phyloP scores from a whole-genome alignment of 495 filamentous ascomycete species.

The Penicillium herquei region DNA sequence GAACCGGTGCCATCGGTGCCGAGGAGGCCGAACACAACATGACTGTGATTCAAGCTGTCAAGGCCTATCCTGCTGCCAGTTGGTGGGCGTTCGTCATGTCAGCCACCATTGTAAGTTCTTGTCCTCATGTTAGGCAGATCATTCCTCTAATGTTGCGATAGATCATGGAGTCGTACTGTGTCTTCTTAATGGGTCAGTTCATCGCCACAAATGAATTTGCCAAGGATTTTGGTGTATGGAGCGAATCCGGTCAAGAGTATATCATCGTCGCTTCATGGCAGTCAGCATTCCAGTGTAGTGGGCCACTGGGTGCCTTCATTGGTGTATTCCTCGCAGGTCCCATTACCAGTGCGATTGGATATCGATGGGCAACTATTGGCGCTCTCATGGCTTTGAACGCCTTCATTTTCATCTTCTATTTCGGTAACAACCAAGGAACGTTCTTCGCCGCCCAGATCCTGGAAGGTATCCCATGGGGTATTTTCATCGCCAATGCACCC shows the following conservation, averaged over 20 bases:
- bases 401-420: constrained; percentile 74
- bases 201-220: constrained; percentile 11
- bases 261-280: constrained; percentile 54
- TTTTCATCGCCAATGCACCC: constrained; percentile 69
- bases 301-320: constrained; percentile 56
- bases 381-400: constrained; percentile 45
- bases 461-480: constrained; percentile 67
- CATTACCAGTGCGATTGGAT: constrained; percentile 62
- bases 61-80: constrained; percentile 45
- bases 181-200: constrained; percentile 38
- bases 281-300: constrained; percentile 59
- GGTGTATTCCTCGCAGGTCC: constrained; percentile 63
- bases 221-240: constrained; percentile 27
- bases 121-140: constrained; percentile 16
- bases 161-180: constrained; percentile 49
- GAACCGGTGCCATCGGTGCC: constrained; percentile 44
- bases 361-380: constrained; percentile 57
- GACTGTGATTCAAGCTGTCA: constrained; percentile 48
- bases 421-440: constrained; percentile 53
- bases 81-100: constrained; percentile 55
- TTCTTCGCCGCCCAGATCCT: constrained; percentile 46
- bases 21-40: constrained; percentile 46
- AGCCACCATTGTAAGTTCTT: constrained; percentile 48
- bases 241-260: constrained; percentile 24
- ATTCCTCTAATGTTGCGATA: constrained; percentile 31